phyloP scores from a whole-genome alignment of 352 stramenopile genomes.

The Phytophthora quininea region DNA sequence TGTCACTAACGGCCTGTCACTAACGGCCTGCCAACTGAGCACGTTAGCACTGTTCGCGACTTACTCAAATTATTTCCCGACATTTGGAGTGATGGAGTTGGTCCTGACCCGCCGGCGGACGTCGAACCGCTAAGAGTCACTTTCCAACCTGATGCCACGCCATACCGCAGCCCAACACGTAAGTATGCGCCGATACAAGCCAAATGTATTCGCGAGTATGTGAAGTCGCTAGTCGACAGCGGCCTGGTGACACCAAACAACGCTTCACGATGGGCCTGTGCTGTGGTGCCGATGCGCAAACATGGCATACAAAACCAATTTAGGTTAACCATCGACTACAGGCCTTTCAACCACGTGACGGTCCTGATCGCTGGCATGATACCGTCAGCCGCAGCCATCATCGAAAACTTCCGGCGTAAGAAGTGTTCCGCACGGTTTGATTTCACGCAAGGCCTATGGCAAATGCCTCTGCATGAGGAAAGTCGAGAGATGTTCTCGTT shows the following conservation, averaged over 20 bases:
- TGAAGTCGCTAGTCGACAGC: not conserved
- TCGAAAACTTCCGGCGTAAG: slow-evolving; percentile 3
- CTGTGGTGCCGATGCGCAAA: not conserved
- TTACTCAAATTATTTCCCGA: not conserved
- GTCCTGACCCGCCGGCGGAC: not conserved
- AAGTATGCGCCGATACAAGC: not conserved
- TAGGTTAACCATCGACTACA: slow-evolving; percentile 7
- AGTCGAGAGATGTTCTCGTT: slow-evolving; percentile 24
- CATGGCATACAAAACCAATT: slow-evolving; percentile 4
- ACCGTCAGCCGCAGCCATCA: slow-evolving; percentile 1
- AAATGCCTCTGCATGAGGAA: slow-evolving; percentile 15
- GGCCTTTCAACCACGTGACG: slow-evolving; percentile 7
- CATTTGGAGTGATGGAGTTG: not conserved
- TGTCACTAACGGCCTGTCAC: not conserved
- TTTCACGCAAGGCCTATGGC: slow-evolving; percentile 29
- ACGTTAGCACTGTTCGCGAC: not conserved
- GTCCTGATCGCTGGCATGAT: slow-evolving; percentile 13
- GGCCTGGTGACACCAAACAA: not conserved
- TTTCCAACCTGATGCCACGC: not conserved
- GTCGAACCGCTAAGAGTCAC: not conserved
- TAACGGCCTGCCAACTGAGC: not conserved
- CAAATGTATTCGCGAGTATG: not conserved
- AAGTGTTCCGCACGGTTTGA: slow-evolving; percentile 13
- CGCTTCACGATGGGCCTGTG: not conserved
- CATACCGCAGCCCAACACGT: not conserved